Percentiles rank a stretch among this genome's conserved stretches.
Evolutionary conservation across 73 alveolate genomes (phyloP).

Genomic region (Paramecium octaurelia): DNA sequence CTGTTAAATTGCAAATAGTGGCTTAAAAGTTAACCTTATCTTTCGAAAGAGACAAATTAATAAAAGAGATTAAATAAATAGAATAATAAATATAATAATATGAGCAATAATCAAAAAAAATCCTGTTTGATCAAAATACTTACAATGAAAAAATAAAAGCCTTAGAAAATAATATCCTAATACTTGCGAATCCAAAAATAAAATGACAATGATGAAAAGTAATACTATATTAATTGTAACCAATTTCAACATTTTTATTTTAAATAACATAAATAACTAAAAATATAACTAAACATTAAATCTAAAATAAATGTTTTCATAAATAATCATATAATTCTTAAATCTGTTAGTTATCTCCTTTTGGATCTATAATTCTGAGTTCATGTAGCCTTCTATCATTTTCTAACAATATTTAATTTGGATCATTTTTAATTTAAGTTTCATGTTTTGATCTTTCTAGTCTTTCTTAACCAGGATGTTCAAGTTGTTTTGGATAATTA

Average conservation of each 20-base stretch:
- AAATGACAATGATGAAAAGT: no score
- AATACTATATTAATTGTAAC: no score
- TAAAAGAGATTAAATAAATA: neutral
- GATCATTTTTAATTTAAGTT: neutral
- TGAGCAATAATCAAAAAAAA: neutral
- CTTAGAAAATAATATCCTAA: no score
- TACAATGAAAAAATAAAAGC: neutral
- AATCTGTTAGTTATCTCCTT: neutral
- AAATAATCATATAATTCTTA: slow-evolving; percentile 42
- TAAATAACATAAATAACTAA: neutral
- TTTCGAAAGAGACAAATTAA: no score
- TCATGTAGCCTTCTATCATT: slow-evolving; percentile 48
- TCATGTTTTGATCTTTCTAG: neutral
- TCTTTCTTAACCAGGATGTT: slow-evolving; percentile 6
- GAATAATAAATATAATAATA: neutral
- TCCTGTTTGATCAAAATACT: neutral
- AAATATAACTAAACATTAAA: no score
- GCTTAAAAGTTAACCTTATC: no score
- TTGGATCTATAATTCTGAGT: slow-evolving; percentile 26
- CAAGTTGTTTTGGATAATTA: neutral
- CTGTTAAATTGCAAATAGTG: no score
- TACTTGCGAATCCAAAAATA: no score
- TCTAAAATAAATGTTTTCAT: neutral
- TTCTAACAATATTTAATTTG: slow-evolving; percentile 11
- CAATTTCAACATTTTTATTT: neutral